Base-by-base conservation (phyloP, 495 filamentous ascomycete genomes). In the Hypoxylon fuscum region DNA sequence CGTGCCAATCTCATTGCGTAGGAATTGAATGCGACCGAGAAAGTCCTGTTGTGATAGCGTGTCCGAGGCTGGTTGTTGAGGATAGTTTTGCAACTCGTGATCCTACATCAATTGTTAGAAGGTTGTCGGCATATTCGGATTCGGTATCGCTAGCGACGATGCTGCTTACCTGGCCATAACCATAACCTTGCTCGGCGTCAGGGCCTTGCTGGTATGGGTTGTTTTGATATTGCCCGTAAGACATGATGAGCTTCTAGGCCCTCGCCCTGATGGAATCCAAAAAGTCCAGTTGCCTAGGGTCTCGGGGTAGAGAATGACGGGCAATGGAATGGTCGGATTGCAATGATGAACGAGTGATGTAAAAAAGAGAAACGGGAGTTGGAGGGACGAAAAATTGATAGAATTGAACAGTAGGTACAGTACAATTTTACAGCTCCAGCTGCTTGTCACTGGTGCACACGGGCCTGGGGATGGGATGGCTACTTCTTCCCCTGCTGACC, bases 21-120 rank as follows among this genome's bases (percentile, higher is more conserved):
- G 76, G 55, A 77, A 79, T 66, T 85, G 77, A 61, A 89, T 82
- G 60, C 83, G 82, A 51, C 71, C 66, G 55, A 90, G 78, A 75
- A 87, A 90, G 50, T 88, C 85, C 65, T 77, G 71, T 53, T 84
- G 77, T 15, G 79, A 73, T 40, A 85, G 79, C 29, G 65, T 67
- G 21, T 61, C 60, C 49, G 68, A 62, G 27, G 62, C 63, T 35
- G 59, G 68, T 45, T 75, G 68, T 42, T 73, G 62, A 6, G 59
- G 59, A 23, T 73, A 73, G 41, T 53, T 68, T 42, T 78, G 75
- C 68, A 79, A 53, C 58, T 78, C 77, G 38, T 80, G 76, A 15
- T 75, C 70, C 60, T 80, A 37, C 15, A 20, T n/a, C 1, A 32
- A 21, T 34, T 43, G 43, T 67, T 57, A 62, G 41, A 54, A 32